Base-by-base conservation (phyloP, 495 filamentous ascomycete species). In the Neurospora terricola region DNA sequence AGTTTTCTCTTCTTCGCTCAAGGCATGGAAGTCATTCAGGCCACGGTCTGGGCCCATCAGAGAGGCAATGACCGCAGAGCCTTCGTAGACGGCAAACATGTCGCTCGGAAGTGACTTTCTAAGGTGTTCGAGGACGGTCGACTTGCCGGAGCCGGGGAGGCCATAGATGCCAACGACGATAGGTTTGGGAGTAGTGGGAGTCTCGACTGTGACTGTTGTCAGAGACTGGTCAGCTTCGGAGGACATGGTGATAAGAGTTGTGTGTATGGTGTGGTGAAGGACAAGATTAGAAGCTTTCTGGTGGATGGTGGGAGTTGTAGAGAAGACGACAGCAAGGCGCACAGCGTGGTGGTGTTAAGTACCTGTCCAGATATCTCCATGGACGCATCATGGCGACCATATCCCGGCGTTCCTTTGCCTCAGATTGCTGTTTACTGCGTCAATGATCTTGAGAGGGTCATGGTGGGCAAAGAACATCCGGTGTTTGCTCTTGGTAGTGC, bases 101-200 rank as follows among this genome's bases (percentile, higher is more conserved):
- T 82, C 71, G 62, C 79, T 30, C 34, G 75, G 78, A 30, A 88
- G 80, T 39, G 79, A 48, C 18, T 79, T 1, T 76, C 82, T 78
- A 16, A 92, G 76, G 39, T 84, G 73, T 2, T 81, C 69, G 34
- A 90, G 74, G 12, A 90, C 72, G 73, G 75, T 83, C 6, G 87
- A 82, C 78, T 91, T 92, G 16, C 90, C 89, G 36, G 77, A 86
- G n/a, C 89, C 90, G 9, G 90, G 82, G 71, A 91, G 14, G 34
- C 88, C 90, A 75, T 91, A 91, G 11, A 91, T 62, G 23, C 90
- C 89, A 21, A 91, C 78, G 34, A 91, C 78, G 34, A 79, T 76
- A 18, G 85, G 81, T 68, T 81, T 83, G 54, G 14, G 12, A 2
- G 54, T 3, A 27, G 54, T 62, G 5, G 54, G 54, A 30, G 23